Percentiles rank a stretch among this genome's conserved stretches.
These are phyloP conservation scores for Picea mariana DNA, from an alignment of 83 land plant species.

Conservation along the genomic window DNA sequence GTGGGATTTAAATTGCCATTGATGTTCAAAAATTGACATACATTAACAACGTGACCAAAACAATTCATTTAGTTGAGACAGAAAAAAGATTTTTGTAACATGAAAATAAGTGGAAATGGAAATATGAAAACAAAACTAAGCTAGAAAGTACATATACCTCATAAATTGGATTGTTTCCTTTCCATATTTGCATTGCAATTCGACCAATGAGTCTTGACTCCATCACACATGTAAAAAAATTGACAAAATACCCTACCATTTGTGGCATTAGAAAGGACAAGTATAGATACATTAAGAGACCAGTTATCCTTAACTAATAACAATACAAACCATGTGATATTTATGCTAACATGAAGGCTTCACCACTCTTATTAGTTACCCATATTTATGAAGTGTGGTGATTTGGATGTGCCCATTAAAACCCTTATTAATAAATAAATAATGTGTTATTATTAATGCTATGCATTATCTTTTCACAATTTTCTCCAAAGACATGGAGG, in stretches of 20 bases:
- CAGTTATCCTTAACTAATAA: neutral
- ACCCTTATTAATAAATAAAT: neutral
- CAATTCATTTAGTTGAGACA: neutral
- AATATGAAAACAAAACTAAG: neutral
- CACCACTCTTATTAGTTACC: neutral
- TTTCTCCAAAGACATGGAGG: neutral
- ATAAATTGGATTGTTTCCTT: slow-evolving; percentile 58
- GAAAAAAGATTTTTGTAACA: neutral
- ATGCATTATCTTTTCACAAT: neutral
- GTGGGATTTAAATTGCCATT: neutral
- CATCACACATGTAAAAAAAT: too few species aligned
- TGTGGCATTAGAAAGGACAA: slow-evolving; percentile 60
- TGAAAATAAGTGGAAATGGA: neutral
- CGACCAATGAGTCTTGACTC: too few species aligned
- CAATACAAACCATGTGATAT: neutral
- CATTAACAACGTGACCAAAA: neutral
- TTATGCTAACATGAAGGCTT: neutral
- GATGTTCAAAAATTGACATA: neutral
- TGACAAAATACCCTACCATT: slow-evolving; percentile 56
- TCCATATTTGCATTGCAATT: neutral
- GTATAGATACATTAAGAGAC: neutral
- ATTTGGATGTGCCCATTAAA: neutral
- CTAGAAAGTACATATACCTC: slow-evolving; percentile 41
- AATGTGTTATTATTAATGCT: neutral
- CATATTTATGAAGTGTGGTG: neutral